These are phyloP conservation scores for Stromatinia cepivora DNA, from an alignment of 2,329 filamentous ascomycete species.

Conservation along the genomic window DNA sequence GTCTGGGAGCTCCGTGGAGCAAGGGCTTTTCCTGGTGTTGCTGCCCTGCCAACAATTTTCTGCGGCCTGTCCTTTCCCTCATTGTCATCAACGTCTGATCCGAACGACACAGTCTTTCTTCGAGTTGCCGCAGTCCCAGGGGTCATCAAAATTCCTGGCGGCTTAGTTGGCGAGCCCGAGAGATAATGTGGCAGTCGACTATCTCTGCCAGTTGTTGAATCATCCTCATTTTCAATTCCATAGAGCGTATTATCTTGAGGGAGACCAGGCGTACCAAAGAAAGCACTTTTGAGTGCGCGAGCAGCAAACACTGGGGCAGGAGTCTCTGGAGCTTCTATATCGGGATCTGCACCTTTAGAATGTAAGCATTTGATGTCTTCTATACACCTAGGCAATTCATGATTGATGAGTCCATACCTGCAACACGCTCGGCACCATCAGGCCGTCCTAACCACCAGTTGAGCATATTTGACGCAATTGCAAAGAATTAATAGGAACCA, in stretches of 20 bases:
- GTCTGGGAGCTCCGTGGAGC: slow-evolving; percentile 34
- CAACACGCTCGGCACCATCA: slow-evolving; percentile 30
- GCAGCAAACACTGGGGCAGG: slow-evolving; percentile 67
- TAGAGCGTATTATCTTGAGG: slow-evolving; percentile 41
- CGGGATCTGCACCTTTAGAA: slow-evolving; percentile 9
- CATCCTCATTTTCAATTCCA: slow-evolving; percentile 35
- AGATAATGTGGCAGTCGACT: slow-evolving; percentile 35
- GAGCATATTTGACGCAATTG: slow-evolving; percentile 33
- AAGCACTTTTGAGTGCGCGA: slow-evolving; percentile 61
- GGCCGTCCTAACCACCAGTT: slow-evolving; percentile 40
- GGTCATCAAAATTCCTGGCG: slow-evolving; percentile 59
- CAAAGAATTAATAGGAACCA: neutral
- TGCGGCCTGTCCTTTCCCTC: slow-evolving; percentile 29
- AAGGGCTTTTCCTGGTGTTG: slow-evolving; percentile 40
- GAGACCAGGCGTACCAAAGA: slow-evolving; percentile 60
- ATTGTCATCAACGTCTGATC: slow-evolving; percentile 50
- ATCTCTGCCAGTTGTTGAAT: slow-evolving; percentile 30
- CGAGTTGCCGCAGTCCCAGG: slow-evolving; percentile 61
- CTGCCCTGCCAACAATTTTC: slow-evolving; percentile 31
- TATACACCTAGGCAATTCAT: neutral
- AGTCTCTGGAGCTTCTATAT: slow-evolving; percentile 58
- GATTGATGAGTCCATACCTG: slow-evolving; percentile 30
- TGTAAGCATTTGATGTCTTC: neutral
- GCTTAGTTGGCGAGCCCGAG: slow-evolving; percentile 39
- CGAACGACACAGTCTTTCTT: slow-evolving; percentile 66